Conservation (phyloP, 108 stramenopile genomes). For the Skeletonema grethae region DNA sequence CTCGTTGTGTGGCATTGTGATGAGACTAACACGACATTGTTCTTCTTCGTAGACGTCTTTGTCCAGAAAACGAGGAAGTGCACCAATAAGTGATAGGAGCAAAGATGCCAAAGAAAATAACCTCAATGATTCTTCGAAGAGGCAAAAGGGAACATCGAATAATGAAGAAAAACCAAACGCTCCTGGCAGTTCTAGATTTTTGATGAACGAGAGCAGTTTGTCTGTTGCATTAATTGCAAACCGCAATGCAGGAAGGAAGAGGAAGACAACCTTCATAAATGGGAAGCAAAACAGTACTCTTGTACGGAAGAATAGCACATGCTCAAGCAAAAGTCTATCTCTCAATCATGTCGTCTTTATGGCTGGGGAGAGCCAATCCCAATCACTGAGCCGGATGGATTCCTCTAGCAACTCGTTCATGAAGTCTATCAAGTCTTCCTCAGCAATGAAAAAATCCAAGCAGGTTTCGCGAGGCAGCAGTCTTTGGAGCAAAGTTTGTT, state of each 20-base stretch:
- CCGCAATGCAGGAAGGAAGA: constrained; percentile 45
- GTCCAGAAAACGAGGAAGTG: constrained; percentile 43
- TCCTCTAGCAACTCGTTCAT: constrained; percentile 16
- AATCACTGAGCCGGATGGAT: constrained; percentile 32
- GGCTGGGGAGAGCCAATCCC: constrained; percentile 45
- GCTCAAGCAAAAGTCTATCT: constrained; percentile 63
- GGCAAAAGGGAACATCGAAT: neutral
- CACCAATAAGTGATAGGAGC: constrained; percentile 17
- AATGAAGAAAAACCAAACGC: neutral
- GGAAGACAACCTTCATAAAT: constrained; percentile 64
- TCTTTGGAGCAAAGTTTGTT: constrained; percentile 56
- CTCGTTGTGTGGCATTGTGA: neutral
- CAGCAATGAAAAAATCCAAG: constrained; percentile 22
- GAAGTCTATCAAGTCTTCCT: constrained; percentile 21
- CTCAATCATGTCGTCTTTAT: constrained; percentile 74
- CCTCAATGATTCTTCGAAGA: constrained; percentile 1
- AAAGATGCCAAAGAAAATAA: constrained; percentile 11
- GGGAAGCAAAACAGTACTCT: constrained; percentile 40
- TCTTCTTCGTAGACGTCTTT: constrained; percentile 13
- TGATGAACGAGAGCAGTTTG: constrained; percentile 48
- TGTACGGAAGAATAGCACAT: constrained; percentile 27
- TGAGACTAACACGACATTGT: neutral
- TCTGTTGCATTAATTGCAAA: constrained; percentile 65
- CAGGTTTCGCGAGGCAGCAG: constrained; percentile 46
- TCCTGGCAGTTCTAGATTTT: constrained; percentile 16